Conservation (phyloP, 2,329 filamentous ascomycete species). For the Spiromastix sp. region DNA sequence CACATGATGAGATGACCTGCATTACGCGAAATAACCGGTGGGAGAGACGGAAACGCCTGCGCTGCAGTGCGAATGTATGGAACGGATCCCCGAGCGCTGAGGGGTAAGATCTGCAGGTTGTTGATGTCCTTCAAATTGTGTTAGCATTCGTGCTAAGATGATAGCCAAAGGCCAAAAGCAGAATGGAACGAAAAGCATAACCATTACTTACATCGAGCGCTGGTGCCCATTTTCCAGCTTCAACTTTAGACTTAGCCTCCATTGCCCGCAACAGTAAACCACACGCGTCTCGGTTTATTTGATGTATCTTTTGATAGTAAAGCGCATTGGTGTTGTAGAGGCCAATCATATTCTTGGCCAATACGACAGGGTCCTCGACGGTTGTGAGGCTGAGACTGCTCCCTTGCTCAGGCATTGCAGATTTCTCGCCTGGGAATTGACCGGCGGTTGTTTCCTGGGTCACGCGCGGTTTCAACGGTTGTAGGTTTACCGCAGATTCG, state of each 20-base stretch:
- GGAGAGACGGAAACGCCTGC: conserved; percentile 66
- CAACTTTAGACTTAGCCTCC: conserved; percentile 49
- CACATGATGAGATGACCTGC: conserved; percentile 88
- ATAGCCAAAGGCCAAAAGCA: conserved; percentile 1
- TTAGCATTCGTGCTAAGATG: conserved; percentile 13
- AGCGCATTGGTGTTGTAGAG: conserved; percentile 53
- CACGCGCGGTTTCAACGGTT: conserved; percentile 66
- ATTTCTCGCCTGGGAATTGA: conserved; percentile 32
- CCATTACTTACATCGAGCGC: conserved; percentile 56
- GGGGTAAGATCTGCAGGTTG: conserved; percentile 65
- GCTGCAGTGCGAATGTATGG: conserved; percentile 69
- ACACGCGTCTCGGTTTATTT: conserved; percentile 48
- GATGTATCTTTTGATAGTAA: conserved; percentile 50
- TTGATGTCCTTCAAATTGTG: conserved; percentile 53
- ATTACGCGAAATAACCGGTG: conserved; percentile 74
- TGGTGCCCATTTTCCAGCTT: conserved; percentile 47
- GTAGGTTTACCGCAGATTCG: conserved; percentile 64
- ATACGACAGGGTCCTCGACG: conserved; percentile 54
- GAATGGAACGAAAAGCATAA: conserved; percentile 2
- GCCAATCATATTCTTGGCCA: conserved; percentile 52
- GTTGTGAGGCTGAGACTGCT: conserved; percentile 52
- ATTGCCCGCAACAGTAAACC: conserved; percentile 51
- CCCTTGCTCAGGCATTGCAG: conserved; percentile 32
- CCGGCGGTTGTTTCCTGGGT: conserved; percentile 18
- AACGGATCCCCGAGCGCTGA: conserved; percentile 64